Base-by-base conservation (phyloP, 345 rosid species). In the Dipteronia dyeriana region DNA sequence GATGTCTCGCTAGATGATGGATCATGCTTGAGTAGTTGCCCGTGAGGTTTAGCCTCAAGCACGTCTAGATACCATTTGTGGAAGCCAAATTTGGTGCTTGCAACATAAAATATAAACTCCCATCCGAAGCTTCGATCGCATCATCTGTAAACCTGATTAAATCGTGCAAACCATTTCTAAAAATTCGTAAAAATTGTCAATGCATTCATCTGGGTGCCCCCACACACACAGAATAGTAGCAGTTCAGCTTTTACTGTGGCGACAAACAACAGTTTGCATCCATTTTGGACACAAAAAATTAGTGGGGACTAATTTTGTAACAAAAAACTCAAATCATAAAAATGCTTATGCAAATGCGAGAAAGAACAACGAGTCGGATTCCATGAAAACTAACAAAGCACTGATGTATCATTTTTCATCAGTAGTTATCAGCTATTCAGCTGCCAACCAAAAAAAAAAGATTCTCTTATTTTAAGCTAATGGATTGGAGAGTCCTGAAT, bases 1-100 rank as follows among this genome's bases (percentile, higher is more conserved):
- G 86, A 69, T 2, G 90, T 86, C 56, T 79, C 69, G 3, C 81
- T 77, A 34, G 57, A 73, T 4, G 80, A 74, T 7, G 91, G 89
- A 45, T 90, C 86, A 60, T 79, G 85, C 72, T 83, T 85, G 74
- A 90, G 91, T 54, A 90, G 74, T 82, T 82, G 89, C 9, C 91
- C 93, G 16, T 84, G 71, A 63, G 93, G 91, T 53, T 72, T 85
- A 29, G 87, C 93, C 81, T 87, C 91, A 4, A 88, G 81, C 38
- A 85, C 3, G 62, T 90, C 91, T 5, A 88, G 79, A 66, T 39
- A 63, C 88, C 87, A 88, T 9, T 87, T 1, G 3, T 75, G 73
- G 25, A 82, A 9, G 4, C 66, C 83, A 67, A 81, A 87, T 80
- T 88, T 88, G 71, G 90, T 88, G 87, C 85, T 87, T 56, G 85